These are phyloP conservation scores for Candida multigemmis DNA, from an alignment of 805 yeast genomes.

Conservation along the genomic window DNA sequence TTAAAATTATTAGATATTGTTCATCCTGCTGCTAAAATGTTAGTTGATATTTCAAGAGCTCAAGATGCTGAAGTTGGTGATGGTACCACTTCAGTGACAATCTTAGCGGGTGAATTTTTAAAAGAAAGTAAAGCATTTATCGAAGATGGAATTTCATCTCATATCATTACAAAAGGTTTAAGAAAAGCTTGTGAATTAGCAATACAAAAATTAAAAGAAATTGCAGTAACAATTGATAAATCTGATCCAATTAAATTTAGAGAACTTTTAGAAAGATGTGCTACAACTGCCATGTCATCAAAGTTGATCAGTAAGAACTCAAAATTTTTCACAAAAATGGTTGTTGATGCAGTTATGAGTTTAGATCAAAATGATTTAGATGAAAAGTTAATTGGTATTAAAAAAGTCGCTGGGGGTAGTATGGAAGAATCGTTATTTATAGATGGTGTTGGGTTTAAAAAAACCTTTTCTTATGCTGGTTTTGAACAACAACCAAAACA, in stretches of 20 bases:
- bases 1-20: constrained; percentile 86
- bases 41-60: constrained; percentile 90
- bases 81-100: constrained; percentile 96
- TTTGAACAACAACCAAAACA: constrained; percentile 96
- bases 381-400: constrained; percentile 86
- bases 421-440: constrained; percentile 88
- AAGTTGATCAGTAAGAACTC: constrained; percentile 85
- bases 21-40: constrained; percentile 95
- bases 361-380: constrained; percentile 81
- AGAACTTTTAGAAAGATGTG: constrained; percentile 80
- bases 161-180: constrained; percentile 79
- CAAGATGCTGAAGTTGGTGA: constrained; percentile 99
- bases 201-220: constrained; percentile 58
- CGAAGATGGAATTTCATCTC: constrained; percentile 94
- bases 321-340: constrained; percentile 89
- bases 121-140: constrained; percentile 85
- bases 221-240: constrained; percentile 61
- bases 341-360: constrained; percentile 87
- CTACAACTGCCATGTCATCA: constrained; percentile 95
- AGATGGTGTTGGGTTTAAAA: constrained; percentile 94
- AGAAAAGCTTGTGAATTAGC: constrained; percentile 77
- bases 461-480: constrained; percentile 96
- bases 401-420: constrained; percentile 92
- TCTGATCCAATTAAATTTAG: constrained; percentile 46
- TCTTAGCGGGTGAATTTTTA: constrained; percentile 88